These are phyloP conservation scores for Avena atlantica DNA, from an alignment of 176 grass and related monocot species.

Conservation along the genomic window DNA sequence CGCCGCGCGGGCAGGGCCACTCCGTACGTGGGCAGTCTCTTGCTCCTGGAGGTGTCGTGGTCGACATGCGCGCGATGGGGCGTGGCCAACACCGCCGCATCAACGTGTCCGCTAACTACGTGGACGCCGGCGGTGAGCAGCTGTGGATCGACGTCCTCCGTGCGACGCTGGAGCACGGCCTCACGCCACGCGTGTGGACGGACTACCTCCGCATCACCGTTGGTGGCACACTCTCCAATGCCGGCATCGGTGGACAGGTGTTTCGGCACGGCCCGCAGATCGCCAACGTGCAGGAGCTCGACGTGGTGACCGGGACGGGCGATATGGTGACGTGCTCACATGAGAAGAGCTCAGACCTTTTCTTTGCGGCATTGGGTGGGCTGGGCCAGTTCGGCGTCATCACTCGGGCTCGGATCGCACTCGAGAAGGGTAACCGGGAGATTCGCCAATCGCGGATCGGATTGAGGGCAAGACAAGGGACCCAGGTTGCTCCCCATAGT, in stretches of 20 bases:
- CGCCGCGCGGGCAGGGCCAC: slow-evolving; percentile 58
- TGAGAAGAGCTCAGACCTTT: slow-evolving; percentile 54
- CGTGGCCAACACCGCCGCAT: slow-evolving; percentile 33
- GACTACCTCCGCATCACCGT: slow-evolving; percentile 50
- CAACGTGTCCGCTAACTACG: slow-evolving; percentile 33
- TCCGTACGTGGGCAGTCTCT: slow-evolving; percentile 59
- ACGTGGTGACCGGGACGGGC: slow-evolving; percentile 68
- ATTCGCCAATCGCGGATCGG: too few relatives aligned
- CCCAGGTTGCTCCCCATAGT: too few relatives aligned
- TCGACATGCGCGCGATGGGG: slow-evolving; percentile 61
- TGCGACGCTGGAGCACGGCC: slow-evolving; percentile 51
- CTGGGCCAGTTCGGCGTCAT: slow-evolving; percentile 75
- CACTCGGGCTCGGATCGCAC: slow-evolving; percentile 56
- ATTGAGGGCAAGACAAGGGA: too few relatives aligned
- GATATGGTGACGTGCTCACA: slow-evolving; percentile 63
- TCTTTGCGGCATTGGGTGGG: slow-evolving; percentile 59
- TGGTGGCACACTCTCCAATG: slow-evolving; percentile 70
- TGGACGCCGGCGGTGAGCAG: too few relatives aligned
- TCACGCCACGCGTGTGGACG: slow-evolving; percentile 55
- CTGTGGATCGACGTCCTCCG: too few relatives aligned
- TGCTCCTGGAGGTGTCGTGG: slow-evolving; percentile 46
- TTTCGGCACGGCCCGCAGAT: slow-evolving; percentile 83
- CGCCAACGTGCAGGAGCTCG: slow-evolving; percentile 69
- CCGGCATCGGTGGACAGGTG: slow-evolving; percentile 66
- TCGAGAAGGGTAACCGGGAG: slow-evolving; percentile 16